These are phyloP conservation scores for Fibroporia radiculosa DNA, from an alignment of 768 basidiomycete species.

Conservation along the genomic window DNA sequence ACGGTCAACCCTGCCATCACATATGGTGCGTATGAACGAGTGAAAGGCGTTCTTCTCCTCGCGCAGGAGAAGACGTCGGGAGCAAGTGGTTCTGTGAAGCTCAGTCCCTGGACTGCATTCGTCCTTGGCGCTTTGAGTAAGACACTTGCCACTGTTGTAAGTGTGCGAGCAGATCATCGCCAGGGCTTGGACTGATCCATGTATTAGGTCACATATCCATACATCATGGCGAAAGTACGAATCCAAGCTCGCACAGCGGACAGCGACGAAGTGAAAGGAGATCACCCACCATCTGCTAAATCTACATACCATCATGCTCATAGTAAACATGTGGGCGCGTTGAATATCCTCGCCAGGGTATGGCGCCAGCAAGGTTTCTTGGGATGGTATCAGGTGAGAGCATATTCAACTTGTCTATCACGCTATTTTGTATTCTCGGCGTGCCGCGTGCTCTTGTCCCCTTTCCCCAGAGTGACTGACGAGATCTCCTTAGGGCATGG, in stretches of 20 bases:
- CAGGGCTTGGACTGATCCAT: neutral
- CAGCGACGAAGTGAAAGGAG: slow-evolving; percentile 36
- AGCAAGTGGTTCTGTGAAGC: slow-evolving; percentile 34
- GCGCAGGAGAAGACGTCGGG: slow-evolving; percentile 38
- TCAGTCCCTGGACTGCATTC: slow-evolving; percentile 77
- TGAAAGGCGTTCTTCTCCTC: slow-evolving; percentile 67
- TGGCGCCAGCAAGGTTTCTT: slow-evolving; percentile 68
- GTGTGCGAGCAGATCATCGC: slow-evolving; percentile 21
- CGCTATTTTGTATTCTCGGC: neutral
- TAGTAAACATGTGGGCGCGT: slow-evolving; percentile 57
- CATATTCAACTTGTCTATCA: no score
- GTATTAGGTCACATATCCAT: slow-evolving; percentile 82
- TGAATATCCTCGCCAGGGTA: slow-evolving; percentile 67
- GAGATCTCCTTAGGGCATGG: slow-evolving; percentile 76
- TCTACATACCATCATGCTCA: slow-evolving; percentile 37
- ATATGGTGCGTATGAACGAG: slow-evolving; percentile 88
- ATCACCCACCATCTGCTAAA: slow-evolving; percentile 28
- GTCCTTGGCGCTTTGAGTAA: slow-evolving; percentile 88
- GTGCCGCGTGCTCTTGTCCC: neutral
- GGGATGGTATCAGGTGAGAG: slow-evolving; percentile 95
- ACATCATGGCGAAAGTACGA: slow-evolving; percentile 95
- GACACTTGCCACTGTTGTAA: slow-evolving; percentile 88
- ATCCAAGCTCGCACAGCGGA: slow-evolving; percentile 80
- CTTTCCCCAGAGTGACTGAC: neutral
- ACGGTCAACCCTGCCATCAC: slow-evolving; percentile 98